Conservation (phyloP, 495 filamentous ascomycete genomes). For the Parachaetomium inaequale region DNA sequence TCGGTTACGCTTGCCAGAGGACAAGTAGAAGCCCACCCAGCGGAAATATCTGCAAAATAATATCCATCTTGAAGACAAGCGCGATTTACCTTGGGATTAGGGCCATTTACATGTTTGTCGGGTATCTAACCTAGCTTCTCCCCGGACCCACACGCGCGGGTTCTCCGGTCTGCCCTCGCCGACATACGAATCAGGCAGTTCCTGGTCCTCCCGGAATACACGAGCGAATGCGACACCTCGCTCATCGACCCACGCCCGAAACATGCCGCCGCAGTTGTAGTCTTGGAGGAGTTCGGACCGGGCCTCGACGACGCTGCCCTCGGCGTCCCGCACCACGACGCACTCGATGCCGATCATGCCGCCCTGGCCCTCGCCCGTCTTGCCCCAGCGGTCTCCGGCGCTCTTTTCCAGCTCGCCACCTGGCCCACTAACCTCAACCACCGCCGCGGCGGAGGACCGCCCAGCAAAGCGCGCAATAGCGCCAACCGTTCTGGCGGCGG, state of each 20-base stretch:
- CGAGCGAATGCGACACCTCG: slow-evolving; percentile 59
- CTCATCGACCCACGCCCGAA: slow-evolving; percentile 70
- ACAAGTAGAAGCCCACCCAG: slow-evolving; percentile 20
- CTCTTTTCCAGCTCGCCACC: slow-evolving; percentile 71
- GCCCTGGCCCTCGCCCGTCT: slow-evolving; percentile 75
- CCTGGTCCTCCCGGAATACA: slow-evolving; percentile 51
- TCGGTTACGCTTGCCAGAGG: slow-evolving; percentile 27
- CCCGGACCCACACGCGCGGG: slow-evolving; percentile 4
- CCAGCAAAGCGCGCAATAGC: slow-evolving; percentile 64
- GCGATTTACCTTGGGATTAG: neutral
- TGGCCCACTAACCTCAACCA: slow-evolving; percentile 62
- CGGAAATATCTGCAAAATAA: slow-evolving; percentile 30
- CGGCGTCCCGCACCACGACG: slow-evolving; percentile 40
- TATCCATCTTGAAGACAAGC: slow-evolving; percentile 19
- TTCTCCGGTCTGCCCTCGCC: slow-evolving; percentile 19
- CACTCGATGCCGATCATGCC: slow-evolving; percentile 86
- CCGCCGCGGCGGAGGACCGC: slow-evolving; percentile 45
- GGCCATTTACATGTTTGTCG: neutral
- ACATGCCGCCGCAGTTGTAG: slow-evolving; percentile 91
- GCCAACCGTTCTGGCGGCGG: slow-evolving; percentile 67
- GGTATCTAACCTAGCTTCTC: slow-evolving; percentile 20
- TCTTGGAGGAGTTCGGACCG: slow-evolving; percentile 58
- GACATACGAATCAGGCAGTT: slow-evolving; percentile 16
- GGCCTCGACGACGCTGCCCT: slow-evolving; percentile 41
- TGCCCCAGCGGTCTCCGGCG: slow-evolving; percentile 71